These are phyloP conservation scores for Favolaschia claudopus DNA, from an alignment of 768 basidiomycete genomes.

Conservation along the genomic window DNA sequence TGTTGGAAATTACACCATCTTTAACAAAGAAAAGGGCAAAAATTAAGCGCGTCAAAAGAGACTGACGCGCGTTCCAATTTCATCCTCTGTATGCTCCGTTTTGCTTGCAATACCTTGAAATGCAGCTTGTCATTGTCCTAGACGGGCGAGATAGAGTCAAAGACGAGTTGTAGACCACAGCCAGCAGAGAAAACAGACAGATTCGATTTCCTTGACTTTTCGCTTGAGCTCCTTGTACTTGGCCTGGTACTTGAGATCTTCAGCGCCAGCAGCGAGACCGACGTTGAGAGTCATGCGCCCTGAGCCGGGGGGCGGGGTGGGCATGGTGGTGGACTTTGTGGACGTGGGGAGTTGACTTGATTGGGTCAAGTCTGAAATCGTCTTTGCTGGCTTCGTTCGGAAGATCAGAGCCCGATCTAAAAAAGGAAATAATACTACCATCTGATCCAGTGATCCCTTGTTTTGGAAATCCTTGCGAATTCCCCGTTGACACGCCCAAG, in stretches of 20 bases:
- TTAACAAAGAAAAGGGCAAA: slow-evolving; percentile 23
- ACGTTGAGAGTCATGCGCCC: slow-evolving; percentile 53
- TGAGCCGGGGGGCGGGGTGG: slow-evolving; percentile 5
- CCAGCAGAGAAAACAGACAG: slow-evolving; percentile 53
- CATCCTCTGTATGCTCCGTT: slow-evolving; percentile 85
- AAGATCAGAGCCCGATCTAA: no score
- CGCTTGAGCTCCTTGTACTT: slow-evolving; percentile 90
- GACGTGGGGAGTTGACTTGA: slow-evolving; percentile 8
- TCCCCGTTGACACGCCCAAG: no score
- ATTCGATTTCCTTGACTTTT: slow-evolving; percentile 88
- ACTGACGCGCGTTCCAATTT: slow-evolving; percentile 89
- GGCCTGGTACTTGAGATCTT: slow-evolving; percentile 86
- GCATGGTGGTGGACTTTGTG: not conserved
- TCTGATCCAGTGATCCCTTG: no score
- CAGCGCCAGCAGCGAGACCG: slow-evolving; percentile 80
- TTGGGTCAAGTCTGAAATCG: no score
- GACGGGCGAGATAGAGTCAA: slow-evolving; percentile 12
- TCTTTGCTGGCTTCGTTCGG: no score
- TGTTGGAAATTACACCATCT: slow-evolving; percentile 35
- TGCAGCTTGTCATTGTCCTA: slow-evolving; percentile 92
- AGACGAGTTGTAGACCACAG: slow-evolving; percentile 27
- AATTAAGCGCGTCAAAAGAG: slow-evolving; percentile 30
- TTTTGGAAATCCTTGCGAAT: no score
- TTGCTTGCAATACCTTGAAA: slow-evolving; percentile 80
- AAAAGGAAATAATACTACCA: not conserved